Conservation (phyloP, 257 asterid genomes). For the Misopates orontium region DNA sequence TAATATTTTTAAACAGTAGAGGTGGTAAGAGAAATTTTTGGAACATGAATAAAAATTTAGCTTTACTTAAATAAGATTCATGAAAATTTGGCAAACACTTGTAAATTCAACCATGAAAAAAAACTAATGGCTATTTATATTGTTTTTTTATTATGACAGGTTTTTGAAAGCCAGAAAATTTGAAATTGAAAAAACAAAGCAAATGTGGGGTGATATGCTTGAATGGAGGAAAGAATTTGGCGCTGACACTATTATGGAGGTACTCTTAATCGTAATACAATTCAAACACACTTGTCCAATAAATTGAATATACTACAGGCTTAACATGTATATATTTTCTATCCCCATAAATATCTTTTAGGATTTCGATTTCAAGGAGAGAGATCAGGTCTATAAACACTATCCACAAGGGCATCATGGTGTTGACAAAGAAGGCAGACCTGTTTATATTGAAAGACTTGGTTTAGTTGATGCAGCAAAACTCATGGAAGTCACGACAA, state of each 20-base stretch:
- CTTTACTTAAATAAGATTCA: too few species aligned
- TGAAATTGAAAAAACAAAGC: constrained; percentile 86
- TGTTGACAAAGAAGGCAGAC: constrained; percentile 89
- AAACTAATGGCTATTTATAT: background rate
- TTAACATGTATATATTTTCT: background rate
- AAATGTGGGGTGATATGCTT: constrained; percentile 97
- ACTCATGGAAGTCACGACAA: constrained; percentile 80
- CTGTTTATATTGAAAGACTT: constrained; percentile 79
- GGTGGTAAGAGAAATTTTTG: too few species aligned
- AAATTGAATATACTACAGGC: background rate
- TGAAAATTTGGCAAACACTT: too few species aligned
- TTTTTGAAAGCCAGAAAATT: constrained; percentile 89
- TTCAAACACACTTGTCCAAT: background rate
- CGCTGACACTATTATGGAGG: constrained; percentile 83
- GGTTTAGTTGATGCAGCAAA: constrained; percentile 85
- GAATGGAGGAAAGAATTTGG: constrained; percentile 97
- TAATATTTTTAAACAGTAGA: too few species aligned
- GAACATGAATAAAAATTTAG: too few species aligned
- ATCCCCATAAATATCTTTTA: constrained; percentile 2
- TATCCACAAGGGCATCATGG: constrained; percentile 98
- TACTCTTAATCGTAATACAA: constrained; percentile 18
- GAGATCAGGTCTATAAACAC: constrained; percentile 77
- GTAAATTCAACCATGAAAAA: too few species aligned
- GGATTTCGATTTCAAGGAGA: constrained; percentile 87
- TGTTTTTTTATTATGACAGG: constrained; percentile 38